These are phyloP conservation scores for Barbarea vulgaris DNA, from an alignment of 345 rosid genomes.

Conservation along the genomic window DNA sequence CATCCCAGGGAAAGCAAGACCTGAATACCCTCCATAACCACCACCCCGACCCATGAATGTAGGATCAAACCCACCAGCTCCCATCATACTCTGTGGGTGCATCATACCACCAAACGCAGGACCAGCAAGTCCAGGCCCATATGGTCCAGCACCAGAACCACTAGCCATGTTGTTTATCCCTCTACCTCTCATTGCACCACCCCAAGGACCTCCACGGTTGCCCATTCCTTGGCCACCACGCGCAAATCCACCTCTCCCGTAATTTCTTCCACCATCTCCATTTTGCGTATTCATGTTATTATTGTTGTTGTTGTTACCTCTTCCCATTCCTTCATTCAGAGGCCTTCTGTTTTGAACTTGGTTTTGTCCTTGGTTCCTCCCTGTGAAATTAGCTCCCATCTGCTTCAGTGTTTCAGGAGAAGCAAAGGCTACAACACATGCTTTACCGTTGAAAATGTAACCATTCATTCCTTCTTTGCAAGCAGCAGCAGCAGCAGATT, in stretches of 20 bases:
- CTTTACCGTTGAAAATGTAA: conserved; percentile 65
- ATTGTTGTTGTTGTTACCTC: conserved; percentile 48
- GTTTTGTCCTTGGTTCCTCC: conserved; percentile 66
- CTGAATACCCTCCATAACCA: conserved; percentile 74
- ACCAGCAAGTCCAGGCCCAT: conserved; percentile 73
- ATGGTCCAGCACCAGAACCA: conserved; percentile 64
- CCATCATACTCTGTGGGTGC: conserved; percentile 84
- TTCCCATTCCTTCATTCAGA: conserved; percentile 67
- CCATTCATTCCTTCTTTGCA: conserved; percentile 92
- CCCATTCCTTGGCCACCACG: conserved; percentile 68
- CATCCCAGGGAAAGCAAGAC: conserved; percentile 80
- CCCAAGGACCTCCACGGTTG: conserved; percentile 67
- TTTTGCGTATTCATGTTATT: conserved; percentile 62
- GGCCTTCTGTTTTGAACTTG: conserved; percentile 75
- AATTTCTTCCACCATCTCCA: conserved; percentile 74
- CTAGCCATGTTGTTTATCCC: conserved; percentile 64
- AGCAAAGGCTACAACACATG: conserved; percentile 88
- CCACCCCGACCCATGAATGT: conserved; percentile 77
- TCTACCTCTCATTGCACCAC: conserved; percentile 73
- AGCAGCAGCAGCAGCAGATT: conserved; percentile 62
- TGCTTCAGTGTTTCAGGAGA: conserved; percentile 80
- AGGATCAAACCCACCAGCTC: conserved; percentile 83
- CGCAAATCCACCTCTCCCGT: conserved; percentile 77
- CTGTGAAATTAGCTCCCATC: conserved; percentile 73
- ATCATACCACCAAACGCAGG: conserved; percentile 75